Conservation (phyloP, 176 grass and related monocot species). For the Cenchrus fungigraminus region DNA sequence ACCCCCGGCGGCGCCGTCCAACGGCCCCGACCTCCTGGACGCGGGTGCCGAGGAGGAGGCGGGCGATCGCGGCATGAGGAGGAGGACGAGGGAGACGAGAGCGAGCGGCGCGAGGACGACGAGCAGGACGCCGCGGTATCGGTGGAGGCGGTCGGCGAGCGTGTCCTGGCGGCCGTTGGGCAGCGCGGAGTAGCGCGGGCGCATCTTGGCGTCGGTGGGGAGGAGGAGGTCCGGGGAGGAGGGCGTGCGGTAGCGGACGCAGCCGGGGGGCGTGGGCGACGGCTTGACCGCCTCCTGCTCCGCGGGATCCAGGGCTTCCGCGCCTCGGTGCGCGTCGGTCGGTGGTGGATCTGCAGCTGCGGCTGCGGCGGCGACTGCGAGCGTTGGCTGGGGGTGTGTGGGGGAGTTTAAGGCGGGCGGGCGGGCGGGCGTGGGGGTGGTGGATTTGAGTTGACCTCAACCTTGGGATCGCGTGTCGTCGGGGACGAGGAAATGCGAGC, state of each 20-base stretch:
- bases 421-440: background rate
- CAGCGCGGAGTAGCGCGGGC: conserved; percentile 53
- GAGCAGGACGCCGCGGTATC: conserved; percentile 72
- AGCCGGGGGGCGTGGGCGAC: conserved; percentile 52
- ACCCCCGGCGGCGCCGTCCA: background rate
- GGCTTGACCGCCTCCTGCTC: conserved; percentile 57
- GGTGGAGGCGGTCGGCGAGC: conserved; percentile 72
- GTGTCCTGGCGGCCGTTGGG: conserved; percentile 41
- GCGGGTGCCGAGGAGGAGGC: background rate
- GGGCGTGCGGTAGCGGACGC: conserved; percentile 79
- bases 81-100: conserved; percentile 74
- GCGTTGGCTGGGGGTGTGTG: background rate
- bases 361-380: background rate
- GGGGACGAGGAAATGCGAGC: background rate
- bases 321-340: background rate
- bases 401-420: background rate
- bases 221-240: conserved; percentile 65
- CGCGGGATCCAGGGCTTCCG: conserved; percentile 67
- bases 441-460: conserved; percentile 41
- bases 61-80: conserved; percentile 69
- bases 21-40: conserved; percentile 39
- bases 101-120: conserved; percentile 72
- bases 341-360: conserved; percentile 42
- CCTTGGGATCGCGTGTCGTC: conserved; percentile 27
- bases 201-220: conserved; percentile 57